phyloP scores from a whole-genome alignment of 352 stramenopile species.

The Phytopythium cucurbitacearum region DNA sequence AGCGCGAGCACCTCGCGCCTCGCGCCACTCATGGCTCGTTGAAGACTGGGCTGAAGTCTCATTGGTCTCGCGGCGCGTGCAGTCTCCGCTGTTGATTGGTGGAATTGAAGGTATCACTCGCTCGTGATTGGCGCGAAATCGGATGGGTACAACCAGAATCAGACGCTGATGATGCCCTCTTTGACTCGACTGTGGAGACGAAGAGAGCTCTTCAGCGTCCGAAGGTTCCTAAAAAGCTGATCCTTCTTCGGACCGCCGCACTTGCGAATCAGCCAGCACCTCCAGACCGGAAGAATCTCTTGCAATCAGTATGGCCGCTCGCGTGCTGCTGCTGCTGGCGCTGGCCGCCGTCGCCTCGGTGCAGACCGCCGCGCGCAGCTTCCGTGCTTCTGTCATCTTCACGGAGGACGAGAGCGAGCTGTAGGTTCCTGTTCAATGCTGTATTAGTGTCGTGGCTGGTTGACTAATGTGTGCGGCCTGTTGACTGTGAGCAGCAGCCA shows the following conservation, averaged over 20 bases:
- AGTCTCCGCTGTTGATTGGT: neutral
- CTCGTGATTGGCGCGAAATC: too few relatives aligned
- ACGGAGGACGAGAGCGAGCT: neutral
- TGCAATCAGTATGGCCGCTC: too few relatives aligned
- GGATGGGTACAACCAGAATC: too few relatives aligned
- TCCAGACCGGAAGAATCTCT: too few relatives aligned
- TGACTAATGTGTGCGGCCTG: neutral
- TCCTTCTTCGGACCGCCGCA: too few relatives aligned
- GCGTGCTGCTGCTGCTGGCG: conserved; percentile 2
- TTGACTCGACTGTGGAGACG: too few relatives aligned
- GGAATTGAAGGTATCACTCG: neutral
- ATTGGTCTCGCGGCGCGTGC: conserved; percentile 1
- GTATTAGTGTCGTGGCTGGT: neutral
- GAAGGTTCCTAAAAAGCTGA: too few relatives aligned
- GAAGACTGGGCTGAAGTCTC: neutral
- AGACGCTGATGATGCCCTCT: too few relatives aligned
- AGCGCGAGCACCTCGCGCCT: conserved; percentile 55
- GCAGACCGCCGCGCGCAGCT: neutral
- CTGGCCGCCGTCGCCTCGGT: neutral
- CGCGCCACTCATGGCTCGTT: conserved; percentile 12
- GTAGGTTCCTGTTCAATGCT: too few relatives aligned
- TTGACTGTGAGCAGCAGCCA: neutral
- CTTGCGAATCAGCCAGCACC: too few relatives aligned
- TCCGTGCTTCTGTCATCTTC: conserved; percentile 5
- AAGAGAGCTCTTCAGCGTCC: too few relatives aligned